Evolutionary conservation across 1,284 basidiomycete species (phyloP), one percentile per base, ranked within the genome.

Genomic region (Cutaneotrichosporon daszewskae): DNA sequence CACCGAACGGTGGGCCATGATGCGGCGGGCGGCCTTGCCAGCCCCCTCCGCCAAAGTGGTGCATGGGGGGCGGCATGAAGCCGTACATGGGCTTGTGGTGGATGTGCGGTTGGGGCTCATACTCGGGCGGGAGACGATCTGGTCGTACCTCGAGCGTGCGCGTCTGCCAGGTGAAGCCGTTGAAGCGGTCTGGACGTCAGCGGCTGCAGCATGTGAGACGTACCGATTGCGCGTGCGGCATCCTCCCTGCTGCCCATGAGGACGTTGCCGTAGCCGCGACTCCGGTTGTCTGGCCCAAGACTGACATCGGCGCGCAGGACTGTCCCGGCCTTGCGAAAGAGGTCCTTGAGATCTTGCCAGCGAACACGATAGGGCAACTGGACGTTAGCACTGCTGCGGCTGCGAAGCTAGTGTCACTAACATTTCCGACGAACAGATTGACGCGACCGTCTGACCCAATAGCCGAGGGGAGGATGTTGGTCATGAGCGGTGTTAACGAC

Each of bases 301-400:
- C 86, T 87, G 39, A 95, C 89, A 63, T 96, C 94, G 7, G 94
- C 92, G 26, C 94, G 82, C 17, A 96, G 77, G 43, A 98, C 91
- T 1, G 90, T 94, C 36, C 94, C 94, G 2, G 90, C 87, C 55
- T 87, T 85, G 38, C 94, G 83, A 70, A 97, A 96, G 37, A 97
- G 80, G 68, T 97, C 94, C 64, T 98, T 97, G 54, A 98, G 80
- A 72, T 98, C 94, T 74, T 96, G 91, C 91, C 91, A 96, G 53
- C 88, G 82, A 23, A 91, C 88, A 53, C 87, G 79, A 72, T 90
- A 90, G 1, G 90, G 89, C 14, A 95, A 78, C 85, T 90, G 70
- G n/a, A 36, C 25, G 45, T 52, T 19, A 48, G 38, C 12, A 18
- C 28, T 39, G 32, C 22, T 24, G 17, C 10, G 26, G 28, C 13